A percentile compares a stretch with the other conserved stretches of the same genome.
Conservation (phyloP, 2,329 filamentous ascomycete species). For the Fusarium sp. region DNA sequence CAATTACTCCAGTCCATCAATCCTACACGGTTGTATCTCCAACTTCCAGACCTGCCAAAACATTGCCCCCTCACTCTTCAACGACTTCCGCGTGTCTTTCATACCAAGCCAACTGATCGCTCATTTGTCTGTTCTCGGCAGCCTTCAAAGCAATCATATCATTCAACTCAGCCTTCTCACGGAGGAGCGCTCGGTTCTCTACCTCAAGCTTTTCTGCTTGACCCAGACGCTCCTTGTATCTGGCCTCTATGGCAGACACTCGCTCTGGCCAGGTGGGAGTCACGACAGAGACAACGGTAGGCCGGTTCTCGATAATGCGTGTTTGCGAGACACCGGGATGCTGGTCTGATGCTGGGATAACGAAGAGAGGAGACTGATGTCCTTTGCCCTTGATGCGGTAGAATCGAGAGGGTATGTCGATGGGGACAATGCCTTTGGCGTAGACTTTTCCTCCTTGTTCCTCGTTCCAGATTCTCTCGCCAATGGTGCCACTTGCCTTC, state of each 20-base stretch:
- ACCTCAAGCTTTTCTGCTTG: conserved; percentile 29
- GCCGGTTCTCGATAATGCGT: conserved; percentile 58
- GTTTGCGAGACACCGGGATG: conserved; percentile 61
- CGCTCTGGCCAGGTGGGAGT: conserved; percentile 50
- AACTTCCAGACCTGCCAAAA: background rate
- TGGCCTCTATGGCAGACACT: conserved; percentile 50
- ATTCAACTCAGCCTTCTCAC: conserved; percentile 41
- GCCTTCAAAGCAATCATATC: conserved; percentile 36
- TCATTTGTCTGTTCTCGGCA: conserved; percentile 36
- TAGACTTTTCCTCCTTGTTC: conserved; percentile 48
- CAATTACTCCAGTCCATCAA: background rate
- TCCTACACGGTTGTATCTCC: too few relatives aligned
- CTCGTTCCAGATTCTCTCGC: conserved; percentile 53
- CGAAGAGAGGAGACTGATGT: conserved; percentile 60
- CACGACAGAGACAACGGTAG: conserved; percentile 53
- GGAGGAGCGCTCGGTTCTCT: conserved; percentile 32
- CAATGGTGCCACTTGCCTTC: conserved; percentile 54
- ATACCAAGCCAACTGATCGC: conserved; percentile 35
- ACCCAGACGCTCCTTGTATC: conserved; percentile 42
- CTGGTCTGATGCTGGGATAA: conserved; percentile 62
- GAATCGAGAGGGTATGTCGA: conserved; percentile 65
- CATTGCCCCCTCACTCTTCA: background rate
- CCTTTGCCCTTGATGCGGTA: conserved; percentile 62
- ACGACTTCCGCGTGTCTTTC: conserved; percentile 20
- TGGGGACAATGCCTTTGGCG: conserved; percentile 59